Evolutionary conservation across 2,329 filamentous ascomycete species (phyloP), one percentile per base, ranked within the genome.

Genomic region (Sporothrix luriei): DNA sequence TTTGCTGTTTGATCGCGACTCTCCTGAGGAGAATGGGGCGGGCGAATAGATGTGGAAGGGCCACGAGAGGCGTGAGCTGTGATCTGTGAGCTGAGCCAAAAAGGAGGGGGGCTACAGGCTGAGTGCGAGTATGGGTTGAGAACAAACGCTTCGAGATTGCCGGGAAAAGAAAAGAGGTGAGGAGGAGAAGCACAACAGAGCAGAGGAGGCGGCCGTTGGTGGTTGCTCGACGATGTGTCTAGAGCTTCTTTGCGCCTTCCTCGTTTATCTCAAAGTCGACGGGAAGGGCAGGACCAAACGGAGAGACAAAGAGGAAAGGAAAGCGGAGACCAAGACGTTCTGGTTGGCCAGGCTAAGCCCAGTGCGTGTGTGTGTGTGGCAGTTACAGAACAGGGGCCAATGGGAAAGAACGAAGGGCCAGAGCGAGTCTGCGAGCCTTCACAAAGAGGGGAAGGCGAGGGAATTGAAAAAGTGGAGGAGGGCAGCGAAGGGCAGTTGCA

Each of bases 171-270:
- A 33, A 4, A 33, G 33, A 33, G 33, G 33, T 33, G 33, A 33
- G 33, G 48, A 54, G 33, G 29, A 13, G 33, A 26, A 26, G 55
- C 13, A 1, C 33, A 61, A 13, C 10, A 24, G 33, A 48, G n/a
- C 19, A 61, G 4, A 61, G 14, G 33, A 38, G 33, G 16, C 13
- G 54, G 33, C 10, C 19, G 33, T 43, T 40, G 33, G 55, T 61
- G 11, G 55, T 40, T 24, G 55, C 33, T 10, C 14, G 55, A 43
- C 33, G 38, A 43, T 43, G 33, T 43, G 52, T 13, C 52, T 33
- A 29, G 16, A 40, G 11, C 16, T 59, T 38, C 55, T 59, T 33
- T 33, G 55, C 29, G 55, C 55, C 33, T 59, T 59, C 55, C 55
- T n/a, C 33, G 55, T 43, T 43, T 7, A 43, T 6, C 55, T 16